phyloP scores from a whole-genome alignment of 441 rosid genomes.

The Macaranga tanarius region DNA sequence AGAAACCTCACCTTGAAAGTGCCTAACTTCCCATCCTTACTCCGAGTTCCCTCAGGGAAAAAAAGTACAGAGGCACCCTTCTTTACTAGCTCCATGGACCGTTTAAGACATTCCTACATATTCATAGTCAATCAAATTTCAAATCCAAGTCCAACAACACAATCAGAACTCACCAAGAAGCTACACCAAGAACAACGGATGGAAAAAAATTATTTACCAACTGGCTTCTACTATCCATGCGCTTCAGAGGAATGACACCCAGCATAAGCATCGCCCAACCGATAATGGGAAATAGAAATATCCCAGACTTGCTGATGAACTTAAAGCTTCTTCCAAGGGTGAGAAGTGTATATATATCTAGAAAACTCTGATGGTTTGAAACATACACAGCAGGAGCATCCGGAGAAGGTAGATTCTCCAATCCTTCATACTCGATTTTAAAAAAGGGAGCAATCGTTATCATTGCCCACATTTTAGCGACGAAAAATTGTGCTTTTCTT shows the following conservation, averaged over 20 bases:
- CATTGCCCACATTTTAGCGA: slow-evolving; percentile 81
- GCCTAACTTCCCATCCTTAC: slow-evolving; percentile 77
- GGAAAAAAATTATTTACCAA: slow-evolving; percentile 43
- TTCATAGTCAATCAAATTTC: slow-evolving; percentile 19
- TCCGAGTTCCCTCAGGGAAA: slow-evolving; percentile 94
- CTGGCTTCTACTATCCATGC: slow-evolving; percentile 91
- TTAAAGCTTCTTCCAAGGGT: slow-evolving; percentile 81
- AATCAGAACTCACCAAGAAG: slow-evolving; percentile 1
- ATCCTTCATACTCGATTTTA: slow-evolving; percentile 55
- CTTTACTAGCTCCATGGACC: slow-evolving; percentile 72
- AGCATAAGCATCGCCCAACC: slow-evolving; percentile 96
- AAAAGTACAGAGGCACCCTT: slow-evolving; percentile 79
- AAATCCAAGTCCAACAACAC: slow-evolving; percentile 5
- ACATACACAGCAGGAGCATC: slow-evolving; percentile 83
- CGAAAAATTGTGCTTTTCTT: slow-evolving; percentile 68
- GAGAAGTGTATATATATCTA: slow-evolving; percentile 84
- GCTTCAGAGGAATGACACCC: slow-evolving; percentile 81
- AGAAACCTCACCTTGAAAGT: slow-evolving; percentile 67
- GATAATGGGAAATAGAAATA: slow-evolving; percentile 71
- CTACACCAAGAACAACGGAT: not conserved
- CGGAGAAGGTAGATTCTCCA: slow-evolving; percentile 77
- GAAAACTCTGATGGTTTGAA: slow-evolving; percentile 90
- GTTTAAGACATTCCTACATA: slow-evolving; percentile 76
- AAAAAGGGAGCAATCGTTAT: slow-evolving; percentile 54
- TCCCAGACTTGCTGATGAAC: slow-evolving; percentile 87